Evolutionary conservation across 2,329 filamentous ascomycete genomes (phyloP), one percentile per base, ranked within the genome.

Genomic region (Talaromyces sp.): DNA sequence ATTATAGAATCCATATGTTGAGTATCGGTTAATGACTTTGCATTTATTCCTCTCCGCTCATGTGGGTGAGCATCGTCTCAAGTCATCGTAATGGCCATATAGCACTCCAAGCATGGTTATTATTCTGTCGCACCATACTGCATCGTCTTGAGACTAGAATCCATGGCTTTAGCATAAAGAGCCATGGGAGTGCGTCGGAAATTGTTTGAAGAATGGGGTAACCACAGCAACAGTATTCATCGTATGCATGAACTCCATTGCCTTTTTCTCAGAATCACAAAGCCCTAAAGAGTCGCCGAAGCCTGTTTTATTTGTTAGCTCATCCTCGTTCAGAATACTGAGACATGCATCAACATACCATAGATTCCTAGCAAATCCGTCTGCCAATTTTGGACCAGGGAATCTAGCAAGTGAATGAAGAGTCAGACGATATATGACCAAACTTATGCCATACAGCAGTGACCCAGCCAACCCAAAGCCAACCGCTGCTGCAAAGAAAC

Each of bases 371-470:
- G 67, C 35, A 70, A 66, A 60, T 73, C 71, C 35, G 58, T 62
- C 11, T n/a, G 70, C 69, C 31, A 71, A 62, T 21, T 64, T 64
- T 19, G 69, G 66, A 11, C 70, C 69, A 6, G 69, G 70, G 38
- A 70, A 69, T 24, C 63, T 61, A 13, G 65, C 58, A 13, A 71
- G 64, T 1, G 70, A 69, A 62, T 69, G 67, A 26, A 41, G 27
- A 17, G 27, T 26, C 21, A 50, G 19, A 17, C 41, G 32, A n/a
- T 58, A 51, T 21, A 50, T 50, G 24, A 9, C 19, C 43, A 21
- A 24, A n/a, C 43, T 19, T 19, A 49, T 8, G 43, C 43, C n/a
- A 49, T 24, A 49, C 1, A 49, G 43, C 43, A 49, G 11, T 49
- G 21, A n/a, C 24, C 11, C 43, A 14, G 43, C 21, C 7, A 19